These are phyloP conservation scores for Colletotrichum simmondsii DNA, from an alignment of 2,329 filamentous ascomycete genomes.

Conservation along the genomic window DNA sequence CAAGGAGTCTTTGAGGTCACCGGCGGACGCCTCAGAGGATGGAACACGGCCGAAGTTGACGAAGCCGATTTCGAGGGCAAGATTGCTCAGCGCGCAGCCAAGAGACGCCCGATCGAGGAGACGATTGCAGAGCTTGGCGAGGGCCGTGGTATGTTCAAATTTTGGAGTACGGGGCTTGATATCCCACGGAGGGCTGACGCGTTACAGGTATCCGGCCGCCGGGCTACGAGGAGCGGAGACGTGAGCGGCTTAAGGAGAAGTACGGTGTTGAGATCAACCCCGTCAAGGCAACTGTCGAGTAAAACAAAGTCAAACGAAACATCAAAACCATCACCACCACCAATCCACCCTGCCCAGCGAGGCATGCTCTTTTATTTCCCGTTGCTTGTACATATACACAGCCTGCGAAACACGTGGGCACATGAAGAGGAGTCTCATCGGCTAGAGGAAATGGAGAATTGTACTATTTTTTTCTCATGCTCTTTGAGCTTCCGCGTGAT, in stretches of 20 bases:
- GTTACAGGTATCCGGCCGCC: constrained; percentile 78
- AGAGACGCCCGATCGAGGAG: constrained; percentile 80
- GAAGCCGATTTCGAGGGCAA: constrained; percentile 81
- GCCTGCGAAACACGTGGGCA: constrained; percentile 28
- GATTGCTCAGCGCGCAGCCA: constrained; percentile 78
- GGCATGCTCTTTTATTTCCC: constrained; percentile 31
- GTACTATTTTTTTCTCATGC: constrained; percentile 35
- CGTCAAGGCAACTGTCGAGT: constrained; percentile 63
- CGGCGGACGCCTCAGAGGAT: constrained; percentile 66
- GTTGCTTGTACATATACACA: constrained; percentile 37
- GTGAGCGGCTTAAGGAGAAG: constrained; percentile 83
- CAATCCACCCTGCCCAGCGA: constrained; percentile 14
- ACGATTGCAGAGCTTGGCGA: constrained; percentile 86
- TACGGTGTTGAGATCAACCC: constrained; percentile 88
- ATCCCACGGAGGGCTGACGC: constrained; percentile 9
- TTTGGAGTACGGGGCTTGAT: neutral
- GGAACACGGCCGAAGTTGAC: constrained; percentile 57
- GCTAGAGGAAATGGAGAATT: constrained; percentile 47
- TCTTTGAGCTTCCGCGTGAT: constrained; percentile 32
- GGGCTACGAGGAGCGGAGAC: constrained; percentile 86
- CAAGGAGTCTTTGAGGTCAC: constrained; percentile 76
- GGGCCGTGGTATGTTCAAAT: constrained; percentile 75
- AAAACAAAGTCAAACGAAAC: constrained; percentile 31
- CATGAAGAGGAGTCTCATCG: constrained; percentile 34
- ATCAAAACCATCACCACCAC: constrained; percentile 1